Conservation (phyloP, 805 yeast species). For the Teunomyces gatunensis region DNA sequence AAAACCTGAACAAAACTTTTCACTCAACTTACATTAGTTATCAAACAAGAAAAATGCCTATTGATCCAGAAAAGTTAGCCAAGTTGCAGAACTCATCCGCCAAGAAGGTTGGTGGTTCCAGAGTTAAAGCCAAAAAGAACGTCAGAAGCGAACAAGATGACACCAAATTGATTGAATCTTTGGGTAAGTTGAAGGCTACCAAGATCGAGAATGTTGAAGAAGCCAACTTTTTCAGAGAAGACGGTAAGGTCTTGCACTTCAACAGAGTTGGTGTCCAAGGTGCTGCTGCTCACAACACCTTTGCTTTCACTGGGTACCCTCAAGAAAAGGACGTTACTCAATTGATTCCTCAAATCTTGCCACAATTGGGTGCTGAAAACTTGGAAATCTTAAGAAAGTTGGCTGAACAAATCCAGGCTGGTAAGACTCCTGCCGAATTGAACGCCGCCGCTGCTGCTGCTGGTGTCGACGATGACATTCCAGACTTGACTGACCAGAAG, state of each 20-base stretch:
- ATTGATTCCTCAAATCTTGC: conserved; percentile 89
- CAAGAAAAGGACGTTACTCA: conserved; percentile 91
- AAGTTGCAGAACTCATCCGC: conserved; percentile 83
- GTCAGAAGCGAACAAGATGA: conserved; percentile 78
- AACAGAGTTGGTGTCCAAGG: conserved; percentile 95
- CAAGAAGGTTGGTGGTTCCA: conserved; percentile 77
- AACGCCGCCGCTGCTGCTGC: conserved; percentile 41
- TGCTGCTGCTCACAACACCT: conserved; percentile 85
- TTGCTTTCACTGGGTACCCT: conserved; percentile 92
- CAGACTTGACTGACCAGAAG: conserved; percentile 82
- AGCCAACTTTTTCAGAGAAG: conserved; percentile 96
- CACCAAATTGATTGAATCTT: conserved; percentile 83
- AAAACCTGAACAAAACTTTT: conserved; percentile 3
- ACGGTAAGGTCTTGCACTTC: conserved; percentile 94
- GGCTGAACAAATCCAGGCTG: conserved; percentile 82
- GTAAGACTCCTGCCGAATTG: conserved; percentile 47
- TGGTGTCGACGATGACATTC: conserved; percentile 57
- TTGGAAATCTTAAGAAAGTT: conserved; percentile 82
- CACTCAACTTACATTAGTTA: background rate
- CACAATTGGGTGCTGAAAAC: conserved; percentile 96
- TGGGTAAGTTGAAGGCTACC: conserved; percentile 86
- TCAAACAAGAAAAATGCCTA: conserved; percentile 53
- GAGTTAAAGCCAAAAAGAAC: conserved; percentile 87
- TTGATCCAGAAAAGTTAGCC: conserved; percentile 92
- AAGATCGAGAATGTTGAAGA: conserved; percentile 89